Base-by-base conservation (phyloP, 257 asterid genomes). In the Solanum okadae region DNA sequence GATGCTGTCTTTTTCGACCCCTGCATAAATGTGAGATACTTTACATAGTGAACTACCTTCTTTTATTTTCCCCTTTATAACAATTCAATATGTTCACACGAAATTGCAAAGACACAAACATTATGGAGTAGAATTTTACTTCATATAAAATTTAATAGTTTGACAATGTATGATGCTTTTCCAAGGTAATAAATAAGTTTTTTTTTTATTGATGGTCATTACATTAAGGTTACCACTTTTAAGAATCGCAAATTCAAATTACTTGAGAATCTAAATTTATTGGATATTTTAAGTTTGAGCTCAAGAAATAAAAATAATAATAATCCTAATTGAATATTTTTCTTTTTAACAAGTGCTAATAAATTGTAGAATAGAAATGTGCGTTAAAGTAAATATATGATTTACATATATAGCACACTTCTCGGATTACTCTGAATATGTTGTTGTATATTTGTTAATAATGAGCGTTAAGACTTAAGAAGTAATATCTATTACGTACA, bases 371-470 rank as follows among this genome's bases (percentile, higher is more conserved):
- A 18, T 56, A 56, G 65, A 0, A 2, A 56, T 56, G 11, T 2
- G n/a, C 2, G 5, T 56, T 56, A 56, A 3, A 20, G 4, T 56
- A 56, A 0, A 56, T 56, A 20, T 56, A 56, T 59, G 4, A 20
- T 59, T 7, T 59, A 3, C 2, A 20, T 0, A 20, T 22, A 59
- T 20, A 59, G 0, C 2, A 18, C 1, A 22, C 4, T 20, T 22
- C 0, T 20, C 1, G 0, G 0, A 22, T 3, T 1, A 59, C 27
- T 1, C 12, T 59, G 3, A 59, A 59, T 59, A 22, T 59, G 5
- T 59, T 59, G 0, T 20, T 59, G 5, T 59, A 0, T 20, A 22
- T 59, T 59, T 59, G 12, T 59, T 3, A 59, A 22, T 20, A 56
- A 22, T 8, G 12, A 1, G 5, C 25, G 12, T 59, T 22, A 59